These are phyloP conservation scores for Zygoascus biomembranicola DNA, from an alignment of 805 yeast genomes.

Conservation along the genomic window DNA sequence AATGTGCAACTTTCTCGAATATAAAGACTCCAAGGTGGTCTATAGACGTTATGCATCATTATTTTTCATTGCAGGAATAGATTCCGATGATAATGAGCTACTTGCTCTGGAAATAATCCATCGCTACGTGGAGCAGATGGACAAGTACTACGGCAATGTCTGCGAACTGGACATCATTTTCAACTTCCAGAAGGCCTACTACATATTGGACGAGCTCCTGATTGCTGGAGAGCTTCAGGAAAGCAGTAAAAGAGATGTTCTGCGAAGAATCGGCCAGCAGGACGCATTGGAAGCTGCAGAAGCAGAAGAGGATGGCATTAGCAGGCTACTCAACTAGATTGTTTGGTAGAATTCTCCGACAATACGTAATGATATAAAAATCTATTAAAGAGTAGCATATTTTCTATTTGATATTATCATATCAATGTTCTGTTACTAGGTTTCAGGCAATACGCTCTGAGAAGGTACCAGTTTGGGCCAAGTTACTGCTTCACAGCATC, in stretches of 20 bases:
- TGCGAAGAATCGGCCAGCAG: slow-evolving; percentile 70
- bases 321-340: slow-evolving; percentile 12
- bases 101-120: slow-evolving; percentile 80
- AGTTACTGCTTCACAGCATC: slow-evolving; percentile 4
- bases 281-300: slow-evolving; percentile 81
- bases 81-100: slow-evolving; percentile 76
- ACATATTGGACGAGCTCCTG: slow-evolving; percentile 80
- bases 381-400: background rate
- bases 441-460: no score
- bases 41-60: slow-evolving; percentile 91
- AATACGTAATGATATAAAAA: background rate
- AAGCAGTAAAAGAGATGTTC: slow-evolving; percentile 68
- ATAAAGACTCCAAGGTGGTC: slow-evolving; percentile 74
- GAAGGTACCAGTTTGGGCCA: background rate
- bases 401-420: no score
- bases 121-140: slow-evolving; percentile 94
- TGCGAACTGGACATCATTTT: slow-evolving; percentile 95
- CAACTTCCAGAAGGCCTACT: slow-evolving; percentile 90
- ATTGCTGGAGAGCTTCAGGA: slow-evolving; percentile 87
- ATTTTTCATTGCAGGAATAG: slow-evolving; percentile 83
- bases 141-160: slow-evolving; percentile 88
- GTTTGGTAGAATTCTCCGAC: background rate
- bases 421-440: no score
- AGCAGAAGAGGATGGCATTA: slow-evolving; percentile 38
- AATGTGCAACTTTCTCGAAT: slow-evolving; percentile 92